phyloP scores from a whole-genome alignment of 2,329 filamentous ascomycete genomes.

The Alternaria panax region DNA sequence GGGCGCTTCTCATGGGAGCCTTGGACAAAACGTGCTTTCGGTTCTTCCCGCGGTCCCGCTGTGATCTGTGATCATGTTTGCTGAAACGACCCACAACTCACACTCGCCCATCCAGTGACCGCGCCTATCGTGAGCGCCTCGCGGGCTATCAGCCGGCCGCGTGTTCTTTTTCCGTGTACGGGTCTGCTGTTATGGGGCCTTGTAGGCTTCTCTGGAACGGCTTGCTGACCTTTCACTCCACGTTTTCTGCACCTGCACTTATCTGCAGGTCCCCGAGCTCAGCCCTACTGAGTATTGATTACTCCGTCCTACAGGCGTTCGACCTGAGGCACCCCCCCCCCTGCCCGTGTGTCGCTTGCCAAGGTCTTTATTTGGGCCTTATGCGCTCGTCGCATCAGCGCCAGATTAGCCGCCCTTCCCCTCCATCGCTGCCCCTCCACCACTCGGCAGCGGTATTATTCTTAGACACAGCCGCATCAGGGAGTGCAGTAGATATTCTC shows the following conservation, averaged over 20 bases:
- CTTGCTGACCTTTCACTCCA: slow-evolving; percentile 26
- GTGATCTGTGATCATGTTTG: slow-evolving; percentile 13
- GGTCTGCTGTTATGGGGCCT: slow-evolving; percentile 11
- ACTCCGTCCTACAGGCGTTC: slow-evolving; percentile 25
- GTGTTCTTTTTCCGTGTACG: slow-evolving; percentile 6
- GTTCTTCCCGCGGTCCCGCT: slow-evolving; percentile 20
- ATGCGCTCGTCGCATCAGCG: slow-evolving; percentile 40
- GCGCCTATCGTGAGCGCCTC: slow-evolving; percentile 28
- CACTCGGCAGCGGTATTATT: slow-evolving; percentile 43
- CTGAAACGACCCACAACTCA: slow-evolving; percentile 23
- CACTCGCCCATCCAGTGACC: slow-evolving; percentile 18
- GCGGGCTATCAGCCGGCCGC: slow-evolving; percentile 12
- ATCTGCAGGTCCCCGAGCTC: slow-evolving; percentile 37
- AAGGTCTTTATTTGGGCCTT: slow-evolving; percentile 38
- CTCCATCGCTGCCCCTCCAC: slow-evolving; percentile 31
- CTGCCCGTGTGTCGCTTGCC: slow-evolving; percentile 26
- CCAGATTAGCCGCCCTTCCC: slow-evolving; percentile 39
- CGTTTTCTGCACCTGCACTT: slow-evolving; percentile 12
- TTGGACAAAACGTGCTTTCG: slow-evolving; percentile 20
- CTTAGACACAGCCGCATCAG: slow-evolving; percentile 48
- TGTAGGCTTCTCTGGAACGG: slow-evolving; percentile 20
- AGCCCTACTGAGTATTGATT: slow-evolving; percentile 44
- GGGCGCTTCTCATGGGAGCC: slow-evolving; percentile 28
- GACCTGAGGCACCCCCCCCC: slow-evolving; percentile 22
- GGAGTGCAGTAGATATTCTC: slow-evolving; percentile 33